These are phyloP conservation scores for Musa balbisiana DNA, from an alignment of 202 grass and related monocot genomes.

Conservation along the genomic window DNA sequence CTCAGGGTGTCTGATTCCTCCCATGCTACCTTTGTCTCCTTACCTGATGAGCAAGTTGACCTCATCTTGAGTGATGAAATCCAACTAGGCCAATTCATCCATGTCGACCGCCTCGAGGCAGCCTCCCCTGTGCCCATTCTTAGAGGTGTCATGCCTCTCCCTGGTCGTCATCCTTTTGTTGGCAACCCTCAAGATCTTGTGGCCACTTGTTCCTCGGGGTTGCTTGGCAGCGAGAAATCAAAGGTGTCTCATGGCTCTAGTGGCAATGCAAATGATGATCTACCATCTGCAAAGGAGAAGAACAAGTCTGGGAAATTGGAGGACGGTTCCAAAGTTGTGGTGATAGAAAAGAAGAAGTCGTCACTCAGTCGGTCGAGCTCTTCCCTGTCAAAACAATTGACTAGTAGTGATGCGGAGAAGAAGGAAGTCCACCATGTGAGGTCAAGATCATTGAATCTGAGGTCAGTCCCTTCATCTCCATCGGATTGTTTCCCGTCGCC, in stretches of 20 bases:
- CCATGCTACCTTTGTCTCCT: slow-evolving; percentile 12
- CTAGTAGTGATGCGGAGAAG: neutral
- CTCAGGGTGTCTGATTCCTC: slow-evolving; percentile 17
- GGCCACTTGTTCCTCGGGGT: neutral
- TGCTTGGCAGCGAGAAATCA: neutral
- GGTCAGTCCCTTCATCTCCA: slow-evolving; percentile 12
- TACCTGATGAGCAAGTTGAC: slow-evolving; percentile 16
- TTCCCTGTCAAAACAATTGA: neutral
- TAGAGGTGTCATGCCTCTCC: slow-evolving; percentile 11
- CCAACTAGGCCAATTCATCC: slow-evolving; percentile 18
- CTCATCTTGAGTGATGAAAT: slow-evolving; percentile 19
- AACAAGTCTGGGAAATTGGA: slow-evolving; percentile 3
- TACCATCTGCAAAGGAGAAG: neutral
- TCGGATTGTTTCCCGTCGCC: neutral
- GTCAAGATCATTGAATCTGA: slow-evolving; percentile 15
- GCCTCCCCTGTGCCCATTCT: slow-evolving; percentile 19
- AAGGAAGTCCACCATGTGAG: slow-evolving; percentile 2
- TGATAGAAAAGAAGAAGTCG: slow-evolving; percentile 4
- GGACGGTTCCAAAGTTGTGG: neutral
- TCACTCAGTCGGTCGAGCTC: slow-evolving; percentile 6
- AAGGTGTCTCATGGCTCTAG: neutral
- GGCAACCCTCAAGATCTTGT: slow-evolving; percentile 14
- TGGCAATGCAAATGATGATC: neutral
- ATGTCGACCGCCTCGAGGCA: slow-evolving; percentile 7
- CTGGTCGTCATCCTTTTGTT: slow-evolving; percentile 14